A percentile compares a stretch with the other conserved stretches of the same genome.
Evolutionary conservation across 2,329 filamentous ascomycete genomes (phyloP).

Genomic region (Exophiala sp.): DNA sequence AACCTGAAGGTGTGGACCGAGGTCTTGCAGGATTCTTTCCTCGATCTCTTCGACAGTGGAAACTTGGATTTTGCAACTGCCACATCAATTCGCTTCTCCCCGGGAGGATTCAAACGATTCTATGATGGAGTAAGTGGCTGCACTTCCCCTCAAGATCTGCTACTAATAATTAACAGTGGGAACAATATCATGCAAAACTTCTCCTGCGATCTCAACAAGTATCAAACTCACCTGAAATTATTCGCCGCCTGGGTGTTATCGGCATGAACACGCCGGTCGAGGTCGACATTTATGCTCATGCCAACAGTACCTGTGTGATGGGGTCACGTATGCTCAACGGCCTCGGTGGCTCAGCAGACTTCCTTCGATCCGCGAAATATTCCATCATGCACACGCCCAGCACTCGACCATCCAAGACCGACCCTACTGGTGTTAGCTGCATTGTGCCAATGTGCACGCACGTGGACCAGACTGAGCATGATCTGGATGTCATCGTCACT

Average conservation of each 20-base stretch:
- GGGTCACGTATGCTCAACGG: conserved; percentile 84
- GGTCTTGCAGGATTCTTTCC: conserved; percentile 87
- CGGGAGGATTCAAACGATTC: conserved; percentile 86
- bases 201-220: conserved; percentile 84
- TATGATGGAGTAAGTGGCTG: conserved; percentile 57
- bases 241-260: conserved; percentile 79
- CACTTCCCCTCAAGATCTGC: no score
- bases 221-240: conserved; percentile 87
- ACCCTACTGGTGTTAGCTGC: conserved; percentile 76
- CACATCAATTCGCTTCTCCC: conserved; percentile 85
- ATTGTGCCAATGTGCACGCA: conserved; percentile 95
- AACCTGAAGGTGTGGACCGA: conserved; percentile 93
- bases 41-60: conserved; percentile 86
- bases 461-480: conserved; percentile 89
- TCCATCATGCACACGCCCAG: conserved; percentile 91
- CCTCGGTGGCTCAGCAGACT: conserved; percentile 76
- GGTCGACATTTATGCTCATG: conserved; percentile 91
- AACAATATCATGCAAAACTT: conserved; percentile 73
- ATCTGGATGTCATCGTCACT: conserved; percentile 83
- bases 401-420: conserved; percentile 74
- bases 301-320: conserved; percentile 87
- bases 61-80: conserved; percentile 86
- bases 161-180: conserved; percentile 60
- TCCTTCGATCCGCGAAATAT: conserved; percentile 75
- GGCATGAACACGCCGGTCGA: conserved; percentile 95